Evolutionary conservation across 148 eudicot genomes (phyloP).

Genomic region (Arctostaphylos glauca): DNA sequence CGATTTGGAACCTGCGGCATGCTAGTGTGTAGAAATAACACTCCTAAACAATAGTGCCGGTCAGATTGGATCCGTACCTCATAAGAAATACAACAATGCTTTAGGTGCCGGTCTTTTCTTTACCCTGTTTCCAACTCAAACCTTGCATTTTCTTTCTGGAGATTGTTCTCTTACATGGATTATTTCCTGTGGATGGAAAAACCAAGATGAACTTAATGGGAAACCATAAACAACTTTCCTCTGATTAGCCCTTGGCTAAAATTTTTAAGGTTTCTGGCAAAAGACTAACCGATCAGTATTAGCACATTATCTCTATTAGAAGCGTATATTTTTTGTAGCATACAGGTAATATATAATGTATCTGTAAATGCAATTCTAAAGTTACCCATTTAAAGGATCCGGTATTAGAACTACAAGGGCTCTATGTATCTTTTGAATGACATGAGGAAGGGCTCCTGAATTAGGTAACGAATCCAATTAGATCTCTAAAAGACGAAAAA

Average conservation of each 20-base stretch:
- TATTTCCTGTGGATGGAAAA: neutral
- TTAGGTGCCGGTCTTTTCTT: neutral
- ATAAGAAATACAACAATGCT: neutral
- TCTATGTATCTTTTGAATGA: neutral
- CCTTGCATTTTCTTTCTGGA: neutral
- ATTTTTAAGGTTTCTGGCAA: neutral
- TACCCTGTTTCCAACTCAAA: slow-evolving; percentile 1
- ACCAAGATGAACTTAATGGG: neutral
- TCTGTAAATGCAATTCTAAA: neutral
- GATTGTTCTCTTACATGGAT: neutral
- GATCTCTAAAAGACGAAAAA: neutral
- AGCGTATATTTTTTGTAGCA: neutral
- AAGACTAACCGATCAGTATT: neutral
- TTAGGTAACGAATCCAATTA: neutral
- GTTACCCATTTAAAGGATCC: neutral
- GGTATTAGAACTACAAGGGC: neutral
- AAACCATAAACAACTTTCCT: neutral
- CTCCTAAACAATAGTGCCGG: neutral
- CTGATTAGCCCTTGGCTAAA: neutral
- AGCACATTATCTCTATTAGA: neutral
- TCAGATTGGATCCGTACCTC: neutral
- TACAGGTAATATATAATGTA: neutral
- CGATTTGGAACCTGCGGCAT: slow-evolving; percentile 2
- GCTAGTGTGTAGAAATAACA: neutral
- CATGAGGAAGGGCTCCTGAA: slow-evolving; percentile 7